Evolutionary conservation across 176 grass and related monocot species (phyloP).

Genomic region (Musa acuminata): DNA sequence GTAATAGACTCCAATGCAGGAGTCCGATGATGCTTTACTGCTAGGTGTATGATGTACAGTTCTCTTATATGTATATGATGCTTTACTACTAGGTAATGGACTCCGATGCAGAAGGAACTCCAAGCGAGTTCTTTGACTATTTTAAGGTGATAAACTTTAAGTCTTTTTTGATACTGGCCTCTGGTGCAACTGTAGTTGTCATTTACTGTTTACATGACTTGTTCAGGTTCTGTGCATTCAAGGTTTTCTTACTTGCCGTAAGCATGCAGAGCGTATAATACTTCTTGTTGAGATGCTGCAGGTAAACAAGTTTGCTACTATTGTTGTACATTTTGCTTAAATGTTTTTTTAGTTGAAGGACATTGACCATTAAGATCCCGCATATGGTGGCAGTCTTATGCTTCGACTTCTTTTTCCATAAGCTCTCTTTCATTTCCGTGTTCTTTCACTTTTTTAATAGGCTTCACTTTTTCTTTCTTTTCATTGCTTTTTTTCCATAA

Average conservation of each 20-base stretch:
- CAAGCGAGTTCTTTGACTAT: constrained; percentile 96
- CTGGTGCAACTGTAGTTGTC: constrained; percentile 7
- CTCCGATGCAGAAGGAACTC: constrained; percentile 97
- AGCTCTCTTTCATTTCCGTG: too few relatives aligned
- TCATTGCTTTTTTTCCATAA: too few relatives aligned
- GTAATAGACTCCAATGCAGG: constrained; percentile 1
- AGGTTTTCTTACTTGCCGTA: constrained; percentile 95
- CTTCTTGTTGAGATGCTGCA: constrained; percentile 99
- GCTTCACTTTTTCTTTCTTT: too few relatives aligned
- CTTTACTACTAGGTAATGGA: constrained; percentile 81
- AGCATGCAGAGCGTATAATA: constrained; percentile 95
- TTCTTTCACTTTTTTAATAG: too few relatives aligned
- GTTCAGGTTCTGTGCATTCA: constrained; percentile 90
- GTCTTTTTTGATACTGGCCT: neutral
- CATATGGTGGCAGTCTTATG: too few relatives aligned
- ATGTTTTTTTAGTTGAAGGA: neutral
- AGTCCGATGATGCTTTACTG: constrained; percentile 15
- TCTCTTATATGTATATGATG: neutral
- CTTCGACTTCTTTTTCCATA: too few relatives aligned
- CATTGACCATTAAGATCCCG: too few relatives aligned
- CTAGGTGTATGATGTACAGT: neutral
- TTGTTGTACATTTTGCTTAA: neutral
- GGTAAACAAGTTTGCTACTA: constrained; percentile 30
- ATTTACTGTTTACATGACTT: constrained; percentile 23
- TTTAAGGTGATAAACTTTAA: constrained; percentile 65